These are phyloP conservation scores for Earliella scabrosa DNA, from an alignment of 1,284 basidiomycete species.

Conservation along the genomic window DNA sequence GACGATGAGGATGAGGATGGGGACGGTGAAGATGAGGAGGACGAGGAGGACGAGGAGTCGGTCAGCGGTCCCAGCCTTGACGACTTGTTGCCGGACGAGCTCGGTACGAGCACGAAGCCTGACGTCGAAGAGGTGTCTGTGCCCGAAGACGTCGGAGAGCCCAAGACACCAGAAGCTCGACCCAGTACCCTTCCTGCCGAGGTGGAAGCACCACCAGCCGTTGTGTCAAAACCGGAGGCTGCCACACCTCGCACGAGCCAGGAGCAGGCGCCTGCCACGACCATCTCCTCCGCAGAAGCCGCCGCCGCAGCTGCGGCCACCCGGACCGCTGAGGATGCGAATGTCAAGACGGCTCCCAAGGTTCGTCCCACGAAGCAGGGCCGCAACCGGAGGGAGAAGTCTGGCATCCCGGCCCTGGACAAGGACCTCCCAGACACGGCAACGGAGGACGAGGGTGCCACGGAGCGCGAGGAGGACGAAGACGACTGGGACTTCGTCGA, in stretches of 20 bases:
- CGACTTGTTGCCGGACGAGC: slow-evolving; percentile 27
- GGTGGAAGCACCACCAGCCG: slow-evolving; percentile 5
- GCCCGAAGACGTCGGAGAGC: slow-evolving; percentile 51
- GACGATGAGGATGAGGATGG: slow-evolving; percentile 69
- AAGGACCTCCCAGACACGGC: slow-evolving; percentile 61
- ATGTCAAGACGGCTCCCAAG: slow-evolving; percentile 35
- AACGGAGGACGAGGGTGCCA: slow-evolving; percentile 57
- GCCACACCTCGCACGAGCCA: slow-evolving; percentile 16
- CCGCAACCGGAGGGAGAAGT: slow-evolving; percentile 68
- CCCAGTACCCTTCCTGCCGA: slow-evolving; percentile 47
- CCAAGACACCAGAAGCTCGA: slow-evolving; percentile 76
- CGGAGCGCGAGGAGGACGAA: slow-evolving; percentile 68
- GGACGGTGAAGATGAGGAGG: slow-evolving; percentile 45
- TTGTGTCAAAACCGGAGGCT: slow-evolving; percentile 20
- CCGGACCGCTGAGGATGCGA: slow-evolving; percentile 22
- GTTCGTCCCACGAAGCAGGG: slow-evolving; percentile 30
- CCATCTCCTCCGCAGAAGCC: slow-evolving; percentile 18
- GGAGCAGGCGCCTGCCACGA: slow-evolving; percentile 5
- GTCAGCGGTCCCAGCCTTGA: slow-evolving; percentile 29
- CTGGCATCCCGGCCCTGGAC: slow-evolving; percentile 77
- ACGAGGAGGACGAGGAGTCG: slow-evolving; percentile 36
- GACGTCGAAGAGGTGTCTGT: slow-evolving; percentile 33
- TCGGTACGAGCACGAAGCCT: slow-evolving; percentile 7
- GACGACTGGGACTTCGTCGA: slow-evolving; percentile 91
- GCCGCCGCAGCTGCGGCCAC: slow-evolving; percentile 19